Evolutionary conservation across 2,329 filamentous ascomycete genomes (phyloP), one percentile per base, ranked within the genome.

Genomic region (Calycina herbarum): DNA sequence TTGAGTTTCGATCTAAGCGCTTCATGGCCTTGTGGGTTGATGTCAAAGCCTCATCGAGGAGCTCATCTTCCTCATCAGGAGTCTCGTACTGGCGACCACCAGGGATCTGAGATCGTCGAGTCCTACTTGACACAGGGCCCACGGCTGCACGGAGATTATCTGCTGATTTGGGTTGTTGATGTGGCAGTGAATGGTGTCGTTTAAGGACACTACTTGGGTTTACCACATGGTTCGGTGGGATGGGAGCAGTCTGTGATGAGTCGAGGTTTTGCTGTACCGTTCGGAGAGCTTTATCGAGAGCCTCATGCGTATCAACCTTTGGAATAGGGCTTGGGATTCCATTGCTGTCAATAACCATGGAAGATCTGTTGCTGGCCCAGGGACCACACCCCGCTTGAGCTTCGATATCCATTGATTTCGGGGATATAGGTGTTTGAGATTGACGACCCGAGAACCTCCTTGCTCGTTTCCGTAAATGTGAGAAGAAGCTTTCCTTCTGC

Each of bases 401-500:
- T 77, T 98, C 95, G 63, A 96, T 82, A 74, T 98, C 94, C 72
- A 97, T 94, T 64, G 89, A 88, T 56, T 85, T 87, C 8, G 93
- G 90, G 20, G 93, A 92, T 66, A 90, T 87, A 7, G 92, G 89
- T 15, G 88, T 89, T 76, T 94, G 92, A 45, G 73, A 73, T 75
- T 97, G 93, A 65, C 94, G 89, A 58, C 95, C 95, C 31, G 95
- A 99, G 67, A 99, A 89, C 71, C 95, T 86, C 72, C 95, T 87
- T 33, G 96, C 95, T 61, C 94, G 89, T 79, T 99, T 99, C 64
- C 95, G 87, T 7, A 99, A 84, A 76, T 99, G 95, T 0, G 95
- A 98, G 80, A 99, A 99, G 82, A 99, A 99, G 78, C 95, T 93
- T 78, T 99, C 95, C 76, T 96, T 96, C 64, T 93, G 91, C 20